Evolutionary conservation across 345 rosid species (phyloP).

Genomic region (Brassica incana): DNA sequence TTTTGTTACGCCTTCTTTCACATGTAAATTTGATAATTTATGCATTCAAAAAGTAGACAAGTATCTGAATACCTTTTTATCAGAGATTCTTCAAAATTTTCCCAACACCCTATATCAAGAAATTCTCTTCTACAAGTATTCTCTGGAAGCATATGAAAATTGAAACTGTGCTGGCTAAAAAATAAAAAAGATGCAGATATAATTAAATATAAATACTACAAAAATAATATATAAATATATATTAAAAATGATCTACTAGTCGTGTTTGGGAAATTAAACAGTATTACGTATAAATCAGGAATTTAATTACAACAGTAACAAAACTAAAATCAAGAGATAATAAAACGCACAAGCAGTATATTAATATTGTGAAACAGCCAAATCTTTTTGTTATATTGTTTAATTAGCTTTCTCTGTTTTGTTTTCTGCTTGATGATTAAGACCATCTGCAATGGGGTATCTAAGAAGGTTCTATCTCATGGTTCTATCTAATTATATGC

Average conservation of each 20-base stretch:
- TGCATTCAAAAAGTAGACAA: neutral
- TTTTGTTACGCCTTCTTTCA: neutral
- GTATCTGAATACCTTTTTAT: conserved; percentile 18
- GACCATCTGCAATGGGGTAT: too few relatives aligned
- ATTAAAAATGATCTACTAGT: neutral
- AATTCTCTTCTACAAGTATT: conserved; percentile 4
- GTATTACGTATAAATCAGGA: neutral
- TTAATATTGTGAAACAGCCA: too few relatives aligned
- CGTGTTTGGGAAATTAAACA: neutral
- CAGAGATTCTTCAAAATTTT: neutral
- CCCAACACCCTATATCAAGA: conserved; percentile 8
- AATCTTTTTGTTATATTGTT: too few relatives aligned
- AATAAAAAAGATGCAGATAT: neutral
- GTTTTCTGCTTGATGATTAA: too few relatives aligned
- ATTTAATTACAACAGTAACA: too few relatives aligned
- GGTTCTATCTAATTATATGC: too few relatives aligned
- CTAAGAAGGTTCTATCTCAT: too few relatives aligned
- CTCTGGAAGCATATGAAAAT: conserved; percentile 7
- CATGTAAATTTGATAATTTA: conserved; percentile 6
- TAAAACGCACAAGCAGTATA: too few relatives aligned
- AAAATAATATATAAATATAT: neutral
- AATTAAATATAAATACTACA: too few relatives aligned
- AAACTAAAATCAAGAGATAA: too few relatives aligned
- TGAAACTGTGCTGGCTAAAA: neutral
- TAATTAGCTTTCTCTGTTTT: too few relatives aligned